These are phyloP conservation scores for Colletotrichum limetticola DNA, from an alignment of 2,329 filamentous ascomycete genomes.

Conservation along the genomic window DNA sequence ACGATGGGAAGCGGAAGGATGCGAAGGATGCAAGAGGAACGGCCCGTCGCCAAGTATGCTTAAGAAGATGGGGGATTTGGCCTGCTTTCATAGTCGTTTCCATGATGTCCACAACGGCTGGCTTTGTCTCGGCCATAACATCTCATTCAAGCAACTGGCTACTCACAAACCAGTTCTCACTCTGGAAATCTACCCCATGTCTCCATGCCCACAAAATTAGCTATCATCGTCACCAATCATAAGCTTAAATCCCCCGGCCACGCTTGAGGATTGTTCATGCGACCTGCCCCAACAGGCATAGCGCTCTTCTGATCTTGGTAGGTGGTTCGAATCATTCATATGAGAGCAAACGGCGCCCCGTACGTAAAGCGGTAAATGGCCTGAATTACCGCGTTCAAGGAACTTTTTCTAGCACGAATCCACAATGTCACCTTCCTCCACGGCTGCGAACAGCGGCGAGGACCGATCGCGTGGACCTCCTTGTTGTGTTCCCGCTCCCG, in stretches of 20 bases:
- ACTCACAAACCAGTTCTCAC: neutral
- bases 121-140: neutral
- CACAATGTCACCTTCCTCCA: slow-evolving; percentile 16
- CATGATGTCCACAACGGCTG: neutral
- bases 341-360: neutral
- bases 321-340: neutral
- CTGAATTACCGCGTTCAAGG: neutral
- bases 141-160: neutral
- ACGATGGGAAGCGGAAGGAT: neutral
- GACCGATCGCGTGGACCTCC: slow-evolving; percentile 10
- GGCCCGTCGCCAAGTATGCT: neutral
- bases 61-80: neutral
- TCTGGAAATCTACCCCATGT: neutral
- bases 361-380: neutral
- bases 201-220: neutral
- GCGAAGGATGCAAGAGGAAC: neutral
- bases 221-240: neutral
- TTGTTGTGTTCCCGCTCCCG: neutral
- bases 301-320: neutral
- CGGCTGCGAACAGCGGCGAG: neutral
- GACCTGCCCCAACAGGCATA: slow-evolving; percentile 17
- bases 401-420: neutral
- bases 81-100: neutral
- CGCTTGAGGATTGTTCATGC: neutral
- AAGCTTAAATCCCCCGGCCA: neutral